phyloP scores from a whole-genome alignment of 345 rosid species.

The Brassica nigra region DNA sequence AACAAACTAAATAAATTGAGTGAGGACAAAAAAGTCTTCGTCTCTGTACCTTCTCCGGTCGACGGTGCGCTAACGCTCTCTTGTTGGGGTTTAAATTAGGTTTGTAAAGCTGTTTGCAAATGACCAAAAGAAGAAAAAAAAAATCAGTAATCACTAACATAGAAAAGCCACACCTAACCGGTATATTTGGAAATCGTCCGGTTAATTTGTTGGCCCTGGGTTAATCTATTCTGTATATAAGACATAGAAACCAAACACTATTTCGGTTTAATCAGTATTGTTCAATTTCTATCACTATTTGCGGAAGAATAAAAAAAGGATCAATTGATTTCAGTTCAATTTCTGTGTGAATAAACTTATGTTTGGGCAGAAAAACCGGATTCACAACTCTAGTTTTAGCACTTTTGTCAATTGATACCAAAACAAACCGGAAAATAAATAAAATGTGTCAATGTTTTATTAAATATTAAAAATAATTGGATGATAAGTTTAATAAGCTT shows the following conservation, averaged over 20 bases:
- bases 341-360: neutral
- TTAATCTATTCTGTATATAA: neutral
- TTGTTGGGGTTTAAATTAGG: no score
- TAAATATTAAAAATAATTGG: no score
- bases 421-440: neutral
- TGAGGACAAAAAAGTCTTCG: neutral
- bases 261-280: neutral
- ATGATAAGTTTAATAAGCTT: no score
- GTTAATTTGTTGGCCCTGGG: neutral
- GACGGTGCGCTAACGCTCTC: neutral
- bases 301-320: neutral
- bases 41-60: neutral
- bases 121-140: no score
- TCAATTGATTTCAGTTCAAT: neutral
- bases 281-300: neutral
- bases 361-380: neutral
- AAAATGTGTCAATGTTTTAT: no score
- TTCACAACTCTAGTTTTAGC: neutral
- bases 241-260: neutral
- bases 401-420: neutral
- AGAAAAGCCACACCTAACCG: neutral
- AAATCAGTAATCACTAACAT: neutral
- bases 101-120: no score
- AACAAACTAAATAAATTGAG: neutral
- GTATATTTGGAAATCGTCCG: neutral